These are phyloP conservation scores for Backusella westeae DNA, from an alignment of 192 early-diverging fungal genomes.

Conservation along the genomic window DNA sequence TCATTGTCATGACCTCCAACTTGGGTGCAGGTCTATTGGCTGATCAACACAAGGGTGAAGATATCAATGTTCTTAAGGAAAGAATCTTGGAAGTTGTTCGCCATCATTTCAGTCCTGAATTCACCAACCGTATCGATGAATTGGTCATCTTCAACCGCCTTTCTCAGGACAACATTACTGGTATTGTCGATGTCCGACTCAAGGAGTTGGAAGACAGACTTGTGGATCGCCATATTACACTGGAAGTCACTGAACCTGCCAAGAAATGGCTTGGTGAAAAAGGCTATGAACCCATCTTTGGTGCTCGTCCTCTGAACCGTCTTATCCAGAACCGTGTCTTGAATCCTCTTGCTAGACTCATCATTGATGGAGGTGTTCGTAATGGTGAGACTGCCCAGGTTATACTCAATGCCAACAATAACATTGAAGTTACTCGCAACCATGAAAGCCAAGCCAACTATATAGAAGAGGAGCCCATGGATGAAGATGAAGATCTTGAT, in stretches of 20 bases:
- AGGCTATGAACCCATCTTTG: conserved; percentile 93
- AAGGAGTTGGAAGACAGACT: conserved; percentile 67
- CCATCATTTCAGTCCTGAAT: conserved; percentile 76
- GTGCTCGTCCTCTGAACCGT: conserved; percentile 90
- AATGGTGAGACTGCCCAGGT: conserved; percentile 43
- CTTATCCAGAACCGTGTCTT: conserved; percentile 75
- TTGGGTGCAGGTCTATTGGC: conserved; percentile 71
- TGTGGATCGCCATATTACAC: conserved; percentile 68
- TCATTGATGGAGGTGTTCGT: conserved; percentile 53
- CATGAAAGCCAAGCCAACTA: conserved; percentile 35
- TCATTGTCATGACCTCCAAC: conserved; percentile 82
- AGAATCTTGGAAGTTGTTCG: conserved; percentile 68
- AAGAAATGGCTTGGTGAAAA: conserved; percentile 71
- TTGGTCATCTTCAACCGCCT: conserved; percentile 80
- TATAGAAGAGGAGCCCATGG: conserved; percentile 25
- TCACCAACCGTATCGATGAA: conserved; percentile 79
- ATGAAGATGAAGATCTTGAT: conserved; percentile 29
- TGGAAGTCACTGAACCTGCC: conserved; percentile 69
- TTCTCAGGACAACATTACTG: conserved; percentile 59
- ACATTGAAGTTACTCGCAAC: conserved; percentile 33
- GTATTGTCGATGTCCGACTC: conserved; percentile 75
- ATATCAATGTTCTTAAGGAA: conserved; percentile 51
- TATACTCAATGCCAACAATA: conserved; percentile 22
- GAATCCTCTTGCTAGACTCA: conserved; percentile 49
- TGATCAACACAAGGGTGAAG: conserved; percentile 31